A percentile compares a stretch with the other conserved stretches of the same genome.
Conservation (phyloP, 208 protist genomes). For the Trypanosomatidae sp. region DNA sequence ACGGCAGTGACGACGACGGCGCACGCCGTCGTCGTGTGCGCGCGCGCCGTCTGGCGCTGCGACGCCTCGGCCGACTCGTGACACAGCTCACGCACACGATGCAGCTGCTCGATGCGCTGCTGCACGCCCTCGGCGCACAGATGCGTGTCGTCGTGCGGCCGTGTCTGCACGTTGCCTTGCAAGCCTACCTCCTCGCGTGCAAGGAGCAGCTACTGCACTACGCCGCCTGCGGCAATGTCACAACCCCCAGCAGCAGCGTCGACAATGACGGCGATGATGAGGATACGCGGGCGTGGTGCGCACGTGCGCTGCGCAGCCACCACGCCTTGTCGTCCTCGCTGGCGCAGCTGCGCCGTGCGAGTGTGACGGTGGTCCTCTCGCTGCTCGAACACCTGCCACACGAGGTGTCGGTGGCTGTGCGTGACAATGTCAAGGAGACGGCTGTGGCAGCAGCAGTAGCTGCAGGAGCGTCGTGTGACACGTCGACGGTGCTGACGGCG, state of each 20-base stretch:
- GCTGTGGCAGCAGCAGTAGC: too few relatives aligned
- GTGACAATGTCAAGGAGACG: constrained; percentile 4
- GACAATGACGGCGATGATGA: constrained; percentile 5
- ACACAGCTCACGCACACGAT: constrained; percentile 41
- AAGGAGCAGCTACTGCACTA: constrained; percentile 31
- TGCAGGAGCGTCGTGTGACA: too few relatives aligned
- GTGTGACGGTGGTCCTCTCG: constrained; percentile 29
- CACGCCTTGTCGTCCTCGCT: constrained; percentile 25
- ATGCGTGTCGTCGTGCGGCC: constrained; percentile 51
- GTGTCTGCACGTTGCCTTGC: constrained; percentile 43
- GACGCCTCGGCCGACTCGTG: constrained; percentile 42
- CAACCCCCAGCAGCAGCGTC: too few relatives aligned
- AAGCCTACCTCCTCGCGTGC: constrained; percentile 67
- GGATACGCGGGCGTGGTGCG: constrained; percentile 7
- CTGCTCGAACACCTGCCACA: constrained; percentile 77
- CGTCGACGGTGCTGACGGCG: constrained; percentile 4
- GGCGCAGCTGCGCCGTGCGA: constrained; percentile 29
- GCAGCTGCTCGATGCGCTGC: constrained; percentile 43
- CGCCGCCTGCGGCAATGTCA: too few relatives aligned
- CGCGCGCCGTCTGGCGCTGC: constrained; percentile 10
- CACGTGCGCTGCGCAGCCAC: constrained; percentile 13
- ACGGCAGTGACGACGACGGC: constrained; percentile 1
- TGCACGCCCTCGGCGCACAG: constrained; percentile 43
- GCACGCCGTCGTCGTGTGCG: constrained; percentile 1
- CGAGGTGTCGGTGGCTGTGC: constrained; percentile 30